Base-by-base conservation (phyloP, 1,284 basidiomycete species). In the Melanopsichium pennsylvanicum region DNA sequence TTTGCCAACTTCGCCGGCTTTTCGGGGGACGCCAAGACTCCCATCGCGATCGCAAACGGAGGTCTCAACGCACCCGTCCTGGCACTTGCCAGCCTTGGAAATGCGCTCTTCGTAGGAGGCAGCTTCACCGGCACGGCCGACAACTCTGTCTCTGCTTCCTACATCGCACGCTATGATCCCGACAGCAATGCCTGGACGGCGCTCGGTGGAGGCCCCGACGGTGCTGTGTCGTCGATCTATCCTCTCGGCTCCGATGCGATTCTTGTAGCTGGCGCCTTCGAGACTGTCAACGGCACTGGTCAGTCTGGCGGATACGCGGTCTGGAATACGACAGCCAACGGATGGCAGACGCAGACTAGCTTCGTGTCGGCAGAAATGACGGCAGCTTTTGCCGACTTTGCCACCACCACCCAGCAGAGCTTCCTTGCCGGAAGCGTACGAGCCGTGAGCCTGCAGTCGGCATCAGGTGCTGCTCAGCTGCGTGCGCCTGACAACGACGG, bases 121-220 rank as follows among this genome's bases (percentile, higher is more conserved):
- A 84, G 87, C 3, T 98, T 97, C 83, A 86, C 85, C 2, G 87
- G 89, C 64, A 91, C 91, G 0, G 82, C 83, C 36, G 86, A 87
- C 46, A 37, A 40, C 45, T 83, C 93, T 10, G 82, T 83, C 36
- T 86, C 43, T 5, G 46, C 57, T 1, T 43, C 51, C 8, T 69
- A 89, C 52, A 81, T 97, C 33, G 92, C 89, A 0, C 76, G 87
- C 50, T 98, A 95, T 83, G 86, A 93, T 72, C 83, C 92, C 2
- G 63, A 49, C 39, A 83, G 84, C 32, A 86, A 88, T 60, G 78
- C 84, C 12, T 97, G 94, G 92, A 82, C 82, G 2, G 71, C 89
- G 2, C 83, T 97, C 4, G 86, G 84, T 5, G 87, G 84, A 38
- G 95, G 94, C 27, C 84, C 96, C 7, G 86, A 93, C 61, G 93